Evolutionary conservation across 2,329 filamentous ascomycete genomes (phyloP).

Genomic region (Acarospora socialis): DNA sequence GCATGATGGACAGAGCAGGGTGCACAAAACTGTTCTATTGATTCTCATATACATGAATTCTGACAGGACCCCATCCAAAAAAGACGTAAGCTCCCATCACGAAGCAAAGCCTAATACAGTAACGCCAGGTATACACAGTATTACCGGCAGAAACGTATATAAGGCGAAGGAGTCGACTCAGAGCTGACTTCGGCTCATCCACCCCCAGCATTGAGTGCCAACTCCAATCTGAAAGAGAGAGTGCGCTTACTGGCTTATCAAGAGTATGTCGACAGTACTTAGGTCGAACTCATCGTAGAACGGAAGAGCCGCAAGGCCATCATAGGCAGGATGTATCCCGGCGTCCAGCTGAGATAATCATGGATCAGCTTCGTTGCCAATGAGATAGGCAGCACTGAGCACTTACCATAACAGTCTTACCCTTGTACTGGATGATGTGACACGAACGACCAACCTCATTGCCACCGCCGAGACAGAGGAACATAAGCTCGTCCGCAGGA

Average conservation of each 20-base stretch:
- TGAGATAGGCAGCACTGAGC: conserved; percentile 1
- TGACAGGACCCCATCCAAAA: no score
- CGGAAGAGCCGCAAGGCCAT: conserved; percentile 80
- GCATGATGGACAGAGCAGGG: no score
- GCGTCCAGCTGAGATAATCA: conserved; percentile 61
- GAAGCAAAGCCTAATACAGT: no score
- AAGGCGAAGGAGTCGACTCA: no score
- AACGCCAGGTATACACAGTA: no score
- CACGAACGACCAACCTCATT: conserved; percentile 96
- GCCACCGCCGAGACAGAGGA: conserved; percentile 82
- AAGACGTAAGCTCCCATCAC: no score
- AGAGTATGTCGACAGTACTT: conserved; percentile 87
- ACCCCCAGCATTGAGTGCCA: no score
- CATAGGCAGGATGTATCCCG: conserved; percentile 90
- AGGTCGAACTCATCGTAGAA: conserved; percentile 99
- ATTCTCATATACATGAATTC: no score
- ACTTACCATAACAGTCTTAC: conserved; percentile 93
- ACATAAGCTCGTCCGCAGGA: conserved; percentile 85
- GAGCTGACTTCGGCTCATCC: no score
- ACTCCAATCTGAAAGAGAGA: no score
- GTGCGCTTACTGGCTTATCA: conserved; percentile 93
- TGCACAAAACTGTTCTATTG: no score
- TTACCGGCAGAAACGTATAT: no score
- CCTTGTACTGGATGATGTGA: conserved; percentile 97
- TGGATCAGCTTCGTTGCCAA: conserved; percentile 9